phyloP scores from a whole-genome alignment of 2,329 filamentous ascomycete genomes.

The Drechslerella stenobrocha region DNA sequence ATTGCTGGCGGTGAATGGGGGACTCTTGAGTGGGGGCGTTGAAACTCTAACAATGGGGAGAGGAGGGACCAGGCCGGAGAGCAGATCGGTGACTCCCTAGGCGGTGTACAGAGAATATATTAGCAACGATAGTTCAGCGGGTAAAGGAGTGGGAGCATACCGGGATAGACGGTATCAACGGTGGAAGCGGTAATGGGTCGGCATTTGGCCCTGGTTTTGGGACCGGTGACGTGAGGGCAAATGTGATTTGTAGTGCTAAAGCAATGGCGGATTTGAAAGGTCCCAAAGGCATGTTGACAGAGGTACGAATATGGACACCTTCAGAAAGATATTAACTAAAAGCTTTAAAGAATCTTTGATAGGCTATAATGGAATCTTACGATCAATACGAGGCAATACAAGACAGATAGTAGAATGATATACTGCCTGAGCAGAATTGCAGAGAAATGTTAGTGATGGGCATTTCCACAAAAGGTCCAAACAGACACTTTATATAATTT shows the following conservation, averaged over 20 bases:
- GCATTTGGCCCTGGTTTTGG: slow-evolving; percentile 18
- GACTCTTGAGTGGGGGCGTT: slow-evolving; percentile 63
- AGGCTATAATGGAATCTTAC: too few relatives aligned
- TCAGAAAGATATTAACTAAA: too few relatives aligned
- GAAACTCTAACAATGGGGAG: slow-evolving; percentile 65
- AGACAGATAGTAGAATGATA: too few relatives aligned
- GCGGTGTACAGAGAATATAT: neutral
- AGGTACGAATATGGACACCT: too few relatives aligned
- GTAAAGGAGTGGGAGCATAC: slow-evolving; percentile 9
- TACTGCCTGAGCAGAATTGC: too few relatives aligned
- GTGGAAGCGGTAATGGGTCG: slow-evolving; percentile 58
- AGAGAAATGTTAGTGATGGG: too few relatives aligned
- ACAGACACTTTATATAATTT: too few relatives aligned
- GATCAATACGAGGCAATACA: too few relatives aligned
- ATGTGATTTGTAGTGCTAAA: slow-evolving; percentile 22
- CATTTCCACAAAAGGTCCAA: too few relatives aligned
- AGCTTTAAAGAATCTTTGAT: too few relatives aligned
- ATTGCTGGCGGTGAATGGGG: slow-evolving; percentile 61
- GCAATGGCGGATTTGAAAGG: slow-evolving; percentile 18
- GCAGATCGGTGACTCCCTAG: slow-evolving; percentile 62
- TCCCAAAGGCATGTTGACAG: slow-evolving; percentile 33
- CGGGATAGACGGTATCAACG: slow-evolving; percentile 65
- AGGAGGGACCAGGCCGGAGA: slow-evolving; percentile 61
- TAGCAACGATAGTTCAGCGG: neutral
- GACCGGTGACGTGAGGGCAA: slow-evolving; percentile 19